Evolutionary conservation across 768 basidiomycete genomes (phyloP).

Genomic region (Cytidiella melzeri): DNA sequence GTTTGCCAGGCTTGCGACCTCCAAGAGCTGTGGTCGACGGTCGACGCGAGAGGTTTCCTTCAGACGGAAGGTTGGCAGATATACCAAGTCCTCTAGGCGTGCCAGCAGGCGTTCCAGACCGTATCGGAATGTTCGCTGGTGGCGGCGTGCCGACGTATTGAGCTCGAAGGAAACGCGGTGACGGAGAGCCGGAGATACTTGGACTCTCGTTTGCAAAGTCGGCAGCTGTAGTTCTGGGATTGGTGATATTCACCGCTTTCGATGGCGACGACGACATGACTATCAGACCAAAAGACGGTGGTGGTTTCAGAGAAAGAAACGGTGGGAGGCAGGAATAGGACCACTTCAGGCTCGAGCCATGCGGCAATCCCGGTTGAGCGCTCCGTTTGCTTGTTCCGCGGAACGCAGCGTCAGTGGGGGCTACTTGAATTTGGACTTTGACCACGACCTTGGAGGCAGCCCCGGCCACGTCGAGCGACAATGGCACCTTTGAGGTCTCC

Average conservation of each 20-base stretch:
- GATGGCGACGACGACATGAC: slow-evolving; percentile 9
- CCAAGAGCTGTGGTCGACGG: slow-evolving; percentile 32
- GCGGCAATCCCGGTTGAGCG: background rate
- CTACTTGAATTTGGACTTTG: too few relatives aligned
- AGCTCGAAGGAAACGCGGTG: slow-evolving; percentile 57
- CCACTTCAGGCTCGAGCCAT: background rate
- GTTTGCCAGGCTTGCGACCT: slow-evolving; percentile 29
- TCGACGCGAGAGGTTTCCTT: slow-evolving; percentile 13
- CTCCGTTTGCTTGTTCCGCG: background rate
- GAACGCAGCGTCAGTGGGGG: background rate
- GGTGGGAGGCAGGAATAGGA: background rate
- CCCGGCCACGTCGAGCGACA: background rate
- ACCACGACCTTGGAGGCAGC: too few relatives aligned
- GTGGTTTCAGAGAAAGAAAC: background rate
- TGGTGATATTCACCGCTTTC: slow-evolving; percentile 19
- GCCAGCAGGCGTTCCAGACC: slow-evolving; percentile 48
- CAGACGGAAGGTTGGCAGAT: slow-evolving; percentile 11
- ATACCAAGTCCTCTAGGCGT: slow-evolving; percentile 18
- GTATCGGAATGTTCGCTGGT: slow-evolving; percentile 44
- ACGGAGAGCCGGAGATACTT: slow-evolving; percentile 50
- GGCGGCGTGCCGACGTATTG: slow-evolving; percentile 56
- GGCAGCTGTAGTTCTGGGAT: slow-evolving; percentile 6
- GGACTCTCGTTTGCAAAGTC: slow-evolving; percentile 10
- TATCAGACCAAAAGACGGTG: slow-evolving; percentile 5
- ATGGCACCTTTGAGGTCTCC: slow-evolving; percentile 9